These are phyloP conservation scores for Monilinia laxa DNA, from an alignment of 2,329 filamentous ascomycete species.

Conservation along the genomic window DNA sequence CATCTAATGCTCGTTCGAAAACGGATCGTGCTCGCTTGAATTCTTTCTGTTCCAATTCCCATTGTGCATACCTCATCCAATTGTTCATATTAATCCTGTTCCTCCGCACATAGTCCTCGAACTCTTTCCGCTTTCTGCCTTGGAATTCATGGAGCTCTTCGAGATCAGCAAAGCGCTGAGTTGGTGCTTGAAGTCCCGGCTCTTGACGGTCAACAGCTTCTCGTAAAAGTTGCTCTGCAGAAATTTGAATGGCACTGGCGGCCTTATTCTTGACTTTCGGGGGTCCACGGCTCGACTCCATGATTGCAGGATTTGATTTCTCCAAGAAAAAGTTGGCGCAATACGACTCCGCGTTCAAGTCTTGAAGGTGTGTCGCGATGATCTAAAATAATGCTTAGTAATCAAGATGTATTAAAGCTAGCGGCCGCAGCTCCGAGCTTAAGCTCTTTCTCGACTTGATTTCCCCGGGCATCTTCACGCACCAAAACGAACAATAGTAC, in stretches of 20 bases:
- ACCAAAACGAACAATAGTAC: constrained; percentile 17
- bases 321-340: constrained; percentile 19
- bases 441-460: constrained; percentile 6
- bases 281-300: constrained; percentile 89
- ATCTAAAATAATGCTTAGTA: constrained; percentile 7
- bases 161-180: constrained; percentile 91
- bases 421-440: constrained; percentile 26
- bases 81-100: constrained; percentile 97
- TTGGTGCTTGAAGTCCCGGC: constrained; percentile 80
- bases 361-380: constrained; percentile 18
- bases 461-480: constrained; percentile 15
- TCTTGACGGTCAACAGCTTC: constrained; percentile 98
- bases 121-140: constrained; percentile 91
- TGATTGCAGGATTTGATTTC: constrained; percentile 45
- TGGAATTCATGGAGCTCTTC: constrained; percentile 98
- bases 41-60: constrained; percentile 98
- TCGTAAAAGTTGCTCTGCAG: constrained; percentile 92
- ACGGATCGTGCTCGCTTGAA: constrained; percentile 87
- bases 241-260: constrained; percentile 85
- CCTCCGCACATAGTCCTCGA: constrained; percentile 94
- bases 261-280: constrained; percentile 99
- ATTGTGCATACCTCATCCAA: constrained; percentile 96
- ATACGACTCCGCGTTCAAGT: constrained; percentile 11
- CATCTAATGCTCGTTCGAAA: constrained; percentile 92
- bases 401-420: constrained; percentile 23